Base-by-base conservation (phyloP, 495 filamentous ascomycete genomes). In the Corynascus novoguineensis region DNA sequence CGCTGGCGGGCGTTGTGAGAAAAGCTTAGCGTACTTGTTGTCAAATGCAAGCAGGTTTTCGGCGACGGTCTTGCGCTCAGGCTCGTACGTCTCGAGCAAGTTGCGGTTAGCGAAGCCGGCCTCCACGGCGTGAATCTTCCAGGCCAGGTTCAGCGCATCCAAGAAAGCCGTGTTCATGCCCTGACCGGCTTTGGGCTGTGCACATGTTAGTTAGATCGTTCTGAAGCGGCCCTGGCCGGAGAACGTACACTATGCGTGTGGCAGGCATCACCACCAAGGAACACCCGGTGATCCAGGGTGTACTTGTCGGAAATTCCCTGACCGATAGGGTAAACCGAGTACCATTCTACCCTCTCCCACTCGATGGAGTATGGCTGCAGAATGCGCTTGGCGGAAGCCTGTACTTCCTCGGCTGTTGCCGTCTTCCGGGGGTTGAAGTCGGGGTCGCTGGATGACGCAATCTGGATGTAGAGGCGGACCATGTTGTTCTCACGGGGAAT, bases 161-260 rank as follows among this genome's bases (percentile, higher is more conserved):
- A 90, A 80, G 75, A 95, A 88, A 12, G 84, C 86, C 31, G 88
- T 83, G 61, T 93, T 93, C 87, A 92, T 89, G 19, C 89, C 89
- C 68, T 91, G 89, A 7, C 88, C 90, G 24, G 88, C 88, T 69
- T 91, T 91, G 5, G 89, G 88, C 42, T 80, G 38, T 58, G 9
- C 45, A 22, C 11, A 52, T 2, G 7, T 5, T 35, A 51, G 32
- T 50, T 14, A 22, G 15, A 8, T 40, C 27, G 17, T 54, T 15
- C 7, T 15, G 1, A 1, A 1, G 38, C n/a, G 7, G 35, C 50
- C 1, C 15, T 32, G 14, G 19, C n/a, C 17, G 40, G 14, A 24
- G 15, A 29, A 63, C 78, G 65, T 72, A 81, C 75, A 69, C 85
- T 88, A 68, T 92, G 89, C 3, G 89, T 92, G 71, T 93, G 89